Evolutionary conservation across 75 land plant genomes (phyloP), one percentile per base, ranked within the genome.

Genomic region (Larix kaempferi): DNA sequence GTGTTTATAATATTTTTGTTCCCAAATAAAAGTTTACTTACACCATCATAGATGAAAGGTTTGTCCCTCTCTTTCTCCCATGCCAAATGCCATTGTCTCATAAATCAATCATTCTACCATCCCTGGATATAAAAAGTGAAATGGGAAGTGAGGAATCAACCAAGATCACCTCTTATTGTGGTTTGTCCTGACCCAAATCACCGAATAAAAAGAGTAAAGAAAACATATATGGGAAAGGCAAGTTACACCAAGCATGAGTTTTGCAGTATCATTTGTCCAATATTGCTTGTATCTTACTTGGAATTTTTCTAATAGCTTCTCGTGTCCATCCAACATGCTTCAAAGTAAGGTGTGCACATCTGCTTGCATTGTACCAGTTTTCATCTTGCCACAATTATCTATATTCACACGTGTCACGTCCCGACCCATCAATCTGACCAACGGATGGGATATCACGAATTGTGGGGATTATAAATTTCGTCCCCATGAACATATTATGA

Each of bases 241-340:
- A 59, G 23, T 7, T 59, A 21, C n/a, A 21, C 23, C 19, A 59
- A 59, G n/a, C 22, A 16, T 59, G 22, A 60, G 25, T 60, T 11
- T 23, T 2, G 25, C 25, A n/a, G 25, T 21, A 23, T n/a, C 2
- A 60, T 60, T 60, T 21, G 64, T 25, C 13, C 21, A 65, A 37
- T 10, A 21, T 72, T 59, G 1, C 14, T 17, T 56, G 39, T 41
- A 26, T 54, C 56, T 73, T 79, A 94, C 98, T 91, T 84, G 95
- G 92, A 71, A 94, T 85, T 75, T 92, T 94, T 76, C 73, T 86
- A 29, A 92, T 95, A 33, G 85, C 59, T 0, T 84, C 79, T 21
- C 98, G 92, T 71, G 98, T 95, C 77, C 88, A 86, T 77, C 92
- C 98, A 76, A 95, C 98, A 69, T 93, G 95, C 82, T 94, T 94